Base-by-base conservation (phyloP, 345 rosid species). In the Trapa incisa region DNA sequence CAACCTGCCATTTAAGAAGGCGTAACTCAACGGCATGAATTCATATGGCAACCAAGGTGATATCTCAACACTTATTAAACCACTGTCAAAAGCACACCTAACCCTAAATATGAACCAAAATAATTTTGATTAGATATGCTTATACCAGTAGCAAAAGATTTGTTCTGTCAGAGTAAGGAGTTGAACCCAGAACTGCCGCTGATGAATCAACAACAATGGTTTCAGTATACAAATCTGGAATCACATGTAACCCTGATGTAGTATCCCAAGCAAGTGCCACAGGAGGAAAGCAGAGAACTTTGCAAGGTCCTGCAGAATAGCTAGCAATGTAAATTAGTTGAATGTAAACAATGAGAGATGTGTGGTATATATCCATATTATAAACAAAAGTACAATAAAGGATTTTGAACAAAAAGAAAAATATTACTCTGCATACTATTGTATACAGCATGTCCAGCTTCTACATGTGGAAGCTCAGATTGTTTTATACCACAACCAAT, bases 211-310 rank as follows among this genome's bases (percentile, higher is more conserved):
- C 82, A 72, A 80, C 56, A 71, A 94, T 72, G 29, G 87, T 87
- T 77, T 85, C 85, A 67, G 86, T 75, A 69, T 74, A 77, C 66
- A 86, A 80, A 75, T 83, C 87, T 60, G 96, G 96, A 79, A 87
- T 81, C 54, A 89, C 70, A 63, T 91, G 85, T 65, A 89, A 83
- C 64, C 96, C 99, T 65, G 95, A 83, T 38, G 80, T 82, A 57
- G 88, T 76, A 81, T 91, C 99, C 97, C 99, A 91, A 74, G 89
- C 99, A 80, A 94, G 87, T 58, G 88, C 99, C 48, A 86, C 87
- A 47, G 99, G 99, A 71, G 99, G 99, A 78, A 94, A 94, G 75
- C 99, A 94, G 52, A 96, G 96, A 79, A 91, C 69, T 79, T 85
- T 94, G 86, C 99, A 91, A 79, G 91, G 91, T 74, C 82, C 97